These are phyloP conservation scores for Pleurozium schreberi DNA, from an alignment of 225 moss, liverwort and hornwort species.

Conservation along the genomic window DNA sequence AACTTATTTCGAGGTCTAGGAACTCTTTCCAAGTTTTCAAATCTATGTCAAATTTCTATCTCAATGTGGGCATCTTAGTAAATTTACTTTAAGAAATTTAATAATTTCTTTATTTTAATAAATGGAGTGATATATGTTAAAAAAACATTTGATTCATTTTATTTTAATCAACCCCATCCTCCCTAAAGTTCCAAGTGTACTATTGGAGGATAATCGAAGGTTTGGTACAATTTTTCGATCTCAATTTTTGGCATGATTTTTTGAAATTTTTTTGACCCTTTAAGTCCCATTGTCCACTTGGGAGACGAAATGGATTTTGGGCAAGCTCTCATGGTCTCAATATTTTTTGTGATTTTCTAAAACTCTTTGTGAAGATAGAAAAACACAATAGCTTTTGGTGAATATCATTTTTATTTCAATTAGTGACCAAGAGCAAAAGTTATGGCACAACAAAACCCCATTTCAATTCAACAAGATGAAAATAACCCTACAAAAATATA, in stretches of 20 bases:
- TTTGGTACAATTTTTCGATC: not conserved
- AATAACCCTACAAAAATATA: not conserved
- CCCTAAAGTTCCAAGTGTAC: not conserved
- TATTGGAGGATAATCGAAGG: not conserved
- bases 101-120: not conserved
- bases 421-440: rapidly evolving
- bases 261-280: not conserved
- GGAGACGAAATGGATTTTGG: not conserved
- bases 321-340: not conserved
- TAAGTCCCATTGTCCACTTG: not conserved
- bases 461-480: not conserved
- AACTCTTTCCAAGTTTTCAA: no score
- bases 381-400: rapidly evolving
- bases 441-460: not conserved
- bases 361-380: not conserved
- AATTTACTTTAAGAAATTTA: not conserved
- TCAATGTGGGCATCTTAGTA: not conserved
- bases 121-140: not conserved
- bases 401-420: not conserved
- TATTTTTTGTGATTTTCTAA: not conserved
- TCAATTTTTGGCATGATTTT: not conserved
- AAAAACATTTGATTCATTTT: not conserved
- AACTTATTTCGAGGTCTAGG: no score
- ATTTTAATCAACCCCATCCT: not conserved
- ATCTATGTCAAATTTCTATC: not conserved